Base-by-base conservation (phyloP, 176 grass and related monocot genomes). In the Oryza brachyantha region DNA sequence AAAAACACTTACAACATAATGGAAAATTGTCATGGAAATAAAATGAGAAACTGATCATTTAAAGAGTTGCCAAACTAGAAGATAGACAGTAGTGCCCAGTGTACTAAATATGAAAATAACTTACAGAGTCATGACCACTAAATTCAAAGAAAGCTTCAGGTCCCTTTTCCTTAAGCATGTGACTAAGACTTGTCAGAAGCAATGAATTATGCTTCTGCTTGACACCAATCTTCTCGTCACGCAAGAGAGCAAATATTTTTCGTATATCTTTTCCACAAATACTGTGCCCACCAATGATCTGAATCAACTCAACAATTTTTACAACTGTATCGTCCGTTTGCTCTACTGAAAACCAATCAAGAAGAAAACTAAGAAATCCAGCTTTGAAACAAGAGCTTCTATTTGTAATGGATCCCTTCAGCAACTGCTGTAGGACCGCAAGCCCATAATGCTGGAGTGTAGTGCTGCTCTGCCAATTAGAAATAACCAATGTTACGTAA, bases 131-230 rank as follows among this genome's bases (percentile, higher is more conserved):
- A 87, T 77, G 57, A 72, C 95, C 85, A 16, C 75, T 94, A 70
- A 94, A 94, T 38, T 98, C 95, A 37, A 98, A 98, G 80, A 98
- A 98, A 62, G 95, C 95, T 73, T 97, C 95, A 78, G 95, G 95
- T 6, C 92, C 95, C 68, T 92, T 94, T 88, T 97, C 95, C 89
- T 97, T 97, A 64, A 98, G 89, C 92, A 98, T 94, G 77, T 90
- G 86, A 65, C 79, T 85, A 83, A 98, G 83, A 85, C 92, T 94
- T 82, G 84, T 84, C 89, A 98, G 78, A 84, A 98, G 92, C 41
- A 98, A 86, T 17, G 91, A 90, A 70, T 85, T 90, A 52, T 90
- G 82, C 28, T 90, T 92, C 64, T 92, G 89, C 80, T 87, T 88
- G 65, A 74, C 88, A 68, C 58, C 78, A 78, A 77, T 89, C 60